These are phyloP conservation scores for Gypsophila paniculata DNA, from an alignment of 179 eudicot genomes.

Conservation along the genomic window DNA sequence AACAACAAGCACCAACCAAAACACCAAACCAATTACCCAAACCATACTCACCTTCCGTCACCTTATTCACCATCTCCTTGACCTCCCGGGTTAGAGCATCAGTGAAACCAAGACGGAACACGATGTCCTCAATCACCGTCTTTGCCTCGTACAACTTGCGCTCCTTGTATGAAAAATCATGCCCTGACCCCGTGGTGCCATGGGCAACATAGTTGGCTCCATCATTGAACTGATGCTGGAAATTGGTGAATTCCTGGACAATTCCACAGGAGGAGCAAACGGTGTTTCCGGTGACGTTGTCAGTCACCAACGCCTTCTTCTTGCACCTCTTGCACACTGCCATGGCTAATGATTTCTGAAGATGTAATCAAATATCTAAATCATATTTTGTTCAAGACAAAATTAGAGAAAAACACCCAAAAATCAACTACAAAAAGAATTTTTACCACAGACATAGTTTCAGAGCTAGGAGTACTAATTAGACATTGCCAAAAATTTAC, in stretches of 20 bases:
- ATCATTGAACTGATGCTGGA: constrained; percentile 21
- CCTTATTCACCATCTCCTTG: constrained; percentile 38
- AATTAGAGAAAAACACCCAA: too few species aligned
- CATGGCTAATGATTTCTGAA: constrained; percentile 5
- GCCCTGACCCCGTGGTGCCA: constrained; percentile 30
- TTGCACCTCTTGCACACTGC: constrained; percentile 29
- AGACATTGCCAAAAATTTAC: too few species aligned
- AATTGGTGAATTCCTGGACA: constrained; percentile 35
- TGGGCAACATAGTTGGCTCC: constrained; percentile 25
- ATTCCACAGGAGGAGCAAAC: constrained; percentile 33
- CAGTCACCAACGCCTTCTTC: constrained; percentile 20
- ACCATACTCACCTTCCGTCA: constrained; percentile 68
- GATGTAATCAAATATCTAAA: too few species aligned
- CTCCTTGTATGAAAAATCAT: constrained; percentile 33
- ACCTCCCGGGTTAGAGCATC: constrained; percentile 35
- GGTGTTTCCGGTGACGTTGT: constrained; percentile 11
- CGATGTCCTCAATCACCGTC: constrained; percentile 27
- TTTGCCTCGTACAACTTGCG: constrained; percentile 28
- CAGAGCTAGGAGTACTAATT: too few species aligned
- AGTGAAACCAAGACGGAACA: constrained; percentile 21
- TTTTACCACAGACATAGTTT: too few species aligned
- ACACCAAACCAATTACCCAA: constrained; percentile 67
- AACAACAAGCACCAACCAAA: constrained; percentile 71
- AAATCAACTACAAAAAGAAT: too few species aligned
- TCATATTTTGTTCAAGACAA: too few species aligned